phyloP scores from a whole-genome alignment of 2,329 filamentous ascomycete genomes.

The Cordyceps cateniannulata region DNA sequence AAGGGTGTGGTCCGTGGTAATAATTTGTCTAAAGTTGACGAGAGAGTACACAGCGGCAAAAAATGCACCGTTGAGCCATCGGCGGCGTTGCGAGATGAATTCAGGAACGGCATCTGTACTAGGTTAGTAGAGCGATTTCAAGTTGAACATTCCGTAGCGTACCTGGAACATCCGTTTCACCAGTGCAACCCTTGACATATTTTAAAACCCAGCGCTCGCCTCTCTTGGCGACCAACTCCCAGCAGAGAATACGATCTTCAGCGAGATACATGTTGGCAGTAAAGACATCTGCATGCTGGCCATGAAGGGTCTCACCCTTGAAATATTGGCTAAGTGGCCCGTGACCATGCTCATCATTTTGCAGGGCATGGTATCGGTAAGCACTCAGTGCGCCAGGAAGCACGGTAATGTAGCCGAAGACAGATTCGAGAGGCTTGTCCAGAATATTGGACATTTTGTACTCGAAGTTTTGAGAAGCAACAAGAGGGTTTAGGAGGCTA shows the following conservation, averaged over 20 bases:
- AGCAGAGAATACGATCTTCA: conserved; percentile 84
- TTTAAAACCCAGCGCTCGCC: conserved; percentile 95
- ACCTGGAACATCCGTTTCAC: conserved; percentile 97
- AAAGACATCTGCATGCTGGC: conserved; percentile 93
- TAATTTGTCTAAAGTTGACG: conserved; percentile 89
- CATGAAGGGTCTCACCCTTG: conserved; percentile 95
- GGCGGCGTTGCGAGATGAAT: conserved; percentile 90
- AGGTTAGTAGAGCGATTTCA: not conserved
- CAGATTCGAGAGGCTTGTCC: conserved; percentile 93
- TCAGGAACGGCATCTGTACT: conserved; percentile 77
- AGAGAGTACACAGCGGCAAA: conserved; percentile 97
- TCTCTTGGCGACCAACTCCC: conserved; percentile 92
- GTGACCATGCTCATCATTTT: conserved; percentile 94
- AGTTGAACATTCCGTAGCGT: conserved; percentile 30
- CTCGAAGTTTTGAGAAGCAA: conserved; percentile 97
- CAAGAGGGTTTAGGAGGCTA: conserved; percentile 84
- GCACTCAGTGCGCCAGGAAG: conserved; percentile 90
- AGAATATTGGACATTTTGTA: conserved; percentile 99
- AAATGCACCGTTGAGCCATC: conserved; percentile 98
- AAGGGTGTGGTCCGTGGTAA: conserved; percentile 85
- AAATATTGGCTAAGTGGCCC: conserved; percentile 97
- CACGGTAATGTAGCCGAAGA: conserved; percentile 97
- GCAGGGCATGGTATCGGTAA: conserved; percentile 90
- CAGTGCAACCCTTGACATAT: conserved; percentile 93
- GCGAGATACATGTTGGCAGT: conserved; percentile 95